phyloP scores from a whole-genome alignment of 148 eudicot genomes.

The Rhododendron vialii region DNA sequence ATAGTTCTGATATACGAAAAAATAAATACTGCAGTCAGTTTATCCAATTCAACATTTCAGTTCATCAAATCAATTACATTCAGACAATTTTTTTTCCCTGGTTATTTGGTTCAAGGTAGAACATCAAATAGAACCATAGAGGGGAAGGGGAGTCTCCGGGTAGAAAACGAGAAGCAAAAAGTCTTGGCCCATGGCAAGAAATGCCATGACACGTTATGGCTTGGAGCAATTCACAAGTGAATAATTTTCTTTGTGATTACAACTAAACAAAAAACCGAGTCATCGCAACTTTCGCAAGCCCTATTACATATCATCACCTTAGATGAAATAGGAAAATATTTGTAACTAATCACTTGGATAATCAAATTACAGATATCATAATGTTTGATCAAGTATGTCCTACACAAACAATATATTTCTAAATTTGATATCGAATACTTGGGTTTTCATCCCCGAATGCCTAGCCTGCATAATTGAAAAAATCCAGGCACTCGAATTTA shows the following conservation, averaged over 20 bases:
- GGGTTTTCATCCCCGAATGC: background rate
- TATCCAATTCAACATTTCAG: background rate
- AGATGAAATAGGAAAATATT: background rate
- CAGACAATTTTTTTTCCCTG: background rate
- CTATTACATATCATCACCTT: background rate
- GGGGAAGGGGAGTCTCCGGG: background rate
- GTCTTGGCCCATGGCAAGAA: background rate
- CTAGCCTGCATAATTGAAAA: background rate
- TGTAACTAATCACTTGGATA: background rate
- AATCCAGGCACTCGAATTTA: background rate
- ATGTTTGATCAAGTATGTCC: background rate
- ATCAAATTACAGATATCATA: background rate
- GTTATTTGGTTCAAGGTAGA: background rate
- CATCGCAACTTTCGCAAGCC: background rate
- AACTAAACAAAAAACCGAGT: background rate
- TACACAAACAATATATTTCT: background rate
- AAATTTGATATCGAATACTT: background rate
- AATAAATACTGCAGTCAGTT: background rate
- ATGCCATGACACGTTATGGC: background rate
- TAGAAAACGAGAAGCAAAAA: background rate
- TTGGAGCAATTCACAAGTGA: background rate
- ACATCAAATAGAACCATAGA: background rate
- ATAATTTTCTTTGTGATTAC: background rate
- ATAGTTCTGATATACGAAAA: no score
- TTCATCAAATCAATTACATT: background rate